phyloP scores from a whole-genome alignment of 1,139 yeast genomes.

The Casaregolazyma suthepensis region DNA sequence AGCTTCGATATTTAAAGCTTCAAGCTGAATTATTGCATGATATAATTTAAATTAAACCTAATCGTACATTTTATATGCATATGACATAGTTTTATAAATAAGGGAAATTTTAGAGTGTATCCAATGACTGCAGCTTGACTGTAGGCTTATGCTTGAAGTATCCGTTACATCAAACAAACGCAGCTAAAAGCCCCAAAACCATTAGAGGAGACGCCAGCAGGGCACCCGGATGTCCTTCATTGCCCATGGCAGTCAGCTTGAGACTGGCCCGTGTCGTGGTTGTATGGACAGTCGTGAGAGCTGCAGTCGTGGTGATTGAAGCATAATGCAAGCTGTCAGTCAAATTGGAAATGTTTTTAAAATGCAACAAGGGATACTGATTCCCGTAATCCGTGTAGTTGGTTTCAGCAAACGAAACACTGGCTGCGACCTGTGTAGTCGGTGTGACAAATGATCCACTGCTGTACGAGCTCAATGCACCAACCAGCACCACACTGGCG shows the following conservation, averaged over 20 bases:
- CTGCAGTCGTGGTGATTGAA: neutral
- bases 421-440: neutral
- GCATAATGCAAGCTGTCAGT: neutral
- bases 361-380: constrained; percentile 13
- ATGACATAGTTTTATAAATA: neutral
- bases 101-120: neutral
- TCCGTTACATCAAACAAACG: neutral
- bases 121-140: neutral
- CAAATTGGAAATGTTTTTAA: neutral
- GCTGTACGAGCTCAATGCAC: neutral
- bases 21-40: neutral
- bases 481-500: neutral
- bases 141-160: neutral
- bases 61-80: neutral
- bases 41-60: neutral
- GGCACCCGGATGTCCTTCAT: neutral
- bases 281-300: neutral
- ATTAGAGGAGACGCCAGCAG: neutral
- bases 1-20: neutral
- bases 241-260: neutral
- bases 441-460: neutral
- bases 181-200: neutral
- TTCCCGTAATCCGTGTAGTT: constrained; percentile 14
- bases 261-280: neutral
- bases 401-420: neutral